Evolutionary conservation across 176 grass and related monocot species (phyloP), one percentile per base, ranked within the genome.

Genomic region (Poa pratensis): DNA sequence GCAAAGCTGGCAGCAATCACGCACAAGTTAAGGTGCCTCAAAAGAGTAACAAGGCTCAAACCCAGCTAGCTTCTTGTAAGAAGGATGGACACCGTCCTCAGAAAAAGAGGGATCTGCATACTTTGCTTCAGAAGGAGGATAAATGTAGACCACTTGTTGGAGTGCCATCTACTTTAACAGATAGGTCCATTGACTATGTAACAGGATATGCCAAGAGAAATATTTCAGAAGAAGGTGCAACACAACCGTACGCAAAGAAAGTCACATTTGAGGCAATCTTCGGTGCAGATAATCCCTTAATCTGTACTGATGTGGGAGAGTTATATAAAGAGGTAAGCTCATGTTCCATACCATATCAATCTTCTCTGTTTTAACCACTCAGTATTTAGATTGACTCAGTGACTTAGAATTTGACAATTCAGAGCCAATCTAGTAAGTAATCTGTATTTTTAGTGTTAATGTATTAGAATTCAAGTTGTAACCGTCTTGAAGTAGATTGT

Each of bases 311-410:
- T 37, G 39, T 66, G n/a, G 55, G 59, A 73, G 83, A 80, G 2
- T 77, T 90, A 50, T 82, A 5, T 23, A 54, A 71, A 78, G 79
- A 86, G 37, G 88, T 90, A 90, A 86, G 84, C 60, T 82, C 28
- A 27, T 52, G 17, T 48, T 63, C 42, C 55, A 52, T 66, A 65
- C 14, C 16, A 16, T 69, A 18, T 49, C 5, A 19, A 74, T 73
- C 6, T 88, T 84, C 54, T 32, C 30, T 73, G 26, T 37, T 42
- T 88, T 35, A 24, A 57, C 72, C 32, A 65, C 1, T 0, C 37
- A 43, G 22, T 43, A 39, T 28, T 79, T 73, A 65, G 12, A 69
- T 2, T 30, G 18, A 63, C 13, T 76, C 64, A 22, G 55, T 30
- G 18, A 64, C 14, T 76, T 76, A 22, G 55, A 45, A 50, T 84